Evolutionary conservation across 306 rosid species (phyloP), one percentile per base, ranked within the genome.

Genomic region (Mucuna pruriens): DNA sequence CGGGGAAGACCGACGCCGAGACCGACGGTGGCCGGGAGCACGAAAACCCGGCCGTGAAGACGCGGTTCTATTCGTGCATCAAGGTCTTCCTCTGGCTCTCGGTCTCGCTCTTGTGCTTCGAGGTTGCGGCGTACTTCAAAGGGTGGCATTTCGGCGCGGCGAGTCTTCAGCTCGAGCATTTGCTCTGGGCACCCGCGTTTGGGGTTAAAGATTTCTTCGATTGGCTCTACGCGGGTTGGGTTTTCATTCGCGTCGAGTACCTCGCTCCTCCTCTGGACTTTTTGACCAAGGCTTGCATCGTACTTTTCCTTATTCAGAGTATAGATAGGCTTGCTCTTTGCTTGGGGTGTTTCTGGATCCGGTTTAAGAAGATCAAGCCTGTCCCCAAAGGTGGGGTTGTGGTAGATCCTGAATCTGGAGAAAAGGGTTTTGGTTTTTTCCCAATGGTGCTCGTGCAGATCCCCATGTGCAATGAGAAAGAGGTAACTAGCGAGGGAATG

Each of bases 401-500:
- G 5, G 2, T 74, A 36, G 98, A 95, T 83, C 91, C 89, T 63
- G 99, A 95, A 82, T 85, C 99, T 9, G 94, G 93, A 0, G 96
- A 90, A 86, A 87, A 7, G 97, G 90, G 29, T 93, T 82, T 77
- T 89, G 95, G 90, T 17, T 93, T 80, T 77, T 89, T 87, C 80
- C 99, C 99, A 0, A 95, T 92, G 99, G 99, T 95, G 20, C 89
- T 95, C 51, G 93, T 95, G 69, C 99, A 95, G 97, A 95, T 95
- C 87, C 99, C 99, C 84, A 95, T 93, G 99, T 93, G 98, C 78
- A 93, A 93, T 55, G 98, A 95, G 90, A 93, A 86, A 66, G 97
- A 95, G 97, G 99, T 93, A 84, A 20, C 42, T 6, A 26, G 13
- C 38, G 64, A 10, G 11, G 13, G n/a, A 54, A 20, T 19, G 12